Conservation (phyloP, 78 protist genomes). For the Reticulomyxa filosa region DNA sequence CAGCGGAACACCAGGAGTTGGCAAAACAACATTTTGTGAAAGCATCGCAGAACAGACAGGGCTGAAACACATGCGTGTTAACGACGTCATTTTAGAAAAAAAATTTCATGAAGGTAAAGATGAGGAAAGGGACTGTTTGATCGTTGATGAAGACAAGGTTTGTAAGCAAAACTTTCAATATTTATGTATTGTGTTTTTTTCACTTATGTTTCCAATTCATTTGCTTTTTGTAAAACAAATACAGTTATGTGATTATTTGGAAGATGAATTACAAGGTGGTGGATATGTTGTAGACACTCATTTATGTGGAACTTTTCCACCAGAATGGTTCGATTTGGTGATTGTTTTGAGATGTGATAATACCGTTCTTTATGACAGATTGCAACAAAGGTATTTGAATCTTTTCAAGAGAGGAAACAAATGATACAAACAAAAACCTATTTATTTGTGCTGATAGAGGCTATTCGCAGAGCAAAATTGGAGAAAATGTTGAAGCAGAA, state of each 20-base stretch:
- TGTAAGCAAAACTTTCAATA: too few relatives aligned
- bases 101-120: background rate
- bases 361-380: background rate
- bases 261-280: too few relatives aligned
- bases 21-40: conserved; percentile 12
- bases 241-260: too few relatives aligned
- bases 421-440: too few relatives aligned
- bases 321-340: conserved; percentile 19
- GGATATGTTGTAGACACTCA: too few relatives aligned
- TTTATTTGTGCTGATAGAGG: background rate
- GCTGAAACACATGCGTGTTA: background rate
- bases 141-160: conserved; percentile 15
- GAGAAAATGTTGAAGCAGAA: conserved; percentile 12
- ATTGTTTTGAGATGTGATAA: conserved; percentile 19
- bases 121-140: conserved; percentile 1
- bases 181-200: too few relatives aligned
- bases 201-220: background rate
- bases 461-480: background rate
- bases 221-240: background rate
- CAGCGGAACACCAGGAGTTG: conserved; percentile 20
- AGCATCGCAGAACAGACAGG: conserved; percentile 12
- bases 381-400: background rate
- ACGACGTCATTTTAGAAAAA: background rate
- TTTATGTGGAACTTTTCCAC: too few relatives aligned
- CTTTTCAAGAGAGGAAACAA: background rate